Conservation (phyloP, 2,329 filamentous ascomycete genomes). For the Biscogniauxia mediterranea region DNA sequence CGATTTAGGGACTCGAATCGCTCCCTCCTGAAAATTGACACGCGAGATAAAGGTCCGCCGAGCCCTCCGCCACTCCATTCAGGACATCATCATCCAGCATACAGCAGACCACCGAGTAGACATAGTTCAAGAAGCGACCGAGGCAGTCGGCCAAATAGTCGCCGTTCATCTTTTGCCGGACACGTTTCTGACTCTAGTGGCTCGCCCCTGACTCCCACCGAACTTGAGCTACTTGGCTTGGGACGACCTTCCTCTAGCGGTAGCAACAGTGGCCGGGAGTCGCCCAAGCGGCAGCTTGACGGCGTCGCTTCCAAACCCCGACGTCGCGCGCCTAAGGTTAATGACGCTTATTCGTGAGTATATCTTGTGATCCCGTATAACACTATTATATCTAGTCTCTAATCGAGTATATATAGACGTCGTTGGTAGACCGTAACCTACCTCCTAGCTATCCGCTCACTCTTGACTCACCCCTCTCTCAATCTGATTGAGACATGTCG, state of each 20-base stretch:
- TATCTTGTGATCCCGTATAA: background rate
- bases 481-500: background rate
- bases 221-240: slow-evolving; percentile 32
- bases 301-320: slow-evolving; percentile 18
- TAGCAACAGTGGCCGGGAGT: slow-evolving; percentile 23
- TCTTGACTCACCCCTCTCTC: background rate
- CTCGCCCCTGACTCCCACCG: slow-evolving; percentile 31
- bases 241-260: slow-evolving; percentile 16
- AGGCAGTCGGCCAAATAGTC: slow-evolving; percentile 13
- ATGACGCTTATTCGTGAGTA: slow-evolving; percentile 30
- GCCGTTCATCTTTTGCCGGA: slow-evolving; percentile 21
- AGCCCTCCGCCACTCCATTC: slow-evolving; percentile 4
- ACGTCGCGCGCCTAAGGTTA: slow-evolving; percentile 21
- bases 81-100: background rate
- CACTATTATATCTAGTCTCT: background rate
- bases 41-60: slow-evolving; percentile 4
- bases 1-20: background rate
- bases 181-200: slow-evolving; percentile 12
- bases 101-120: slow-evolving; percentile 16
- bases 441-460: background rate
- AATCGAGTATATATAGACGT: background rate
- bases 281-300: slow-evolving; percentile 20
- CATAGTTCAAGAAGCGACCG: slow-evolving; percentile 10
- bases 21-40: background rate
- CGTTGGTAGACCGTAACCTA: background rate